These are phyloP conservation scores for Aphanomyces invadans DNA, from an alignment of 352 stramenopile species.

Conservation along the genomic window DNA sequence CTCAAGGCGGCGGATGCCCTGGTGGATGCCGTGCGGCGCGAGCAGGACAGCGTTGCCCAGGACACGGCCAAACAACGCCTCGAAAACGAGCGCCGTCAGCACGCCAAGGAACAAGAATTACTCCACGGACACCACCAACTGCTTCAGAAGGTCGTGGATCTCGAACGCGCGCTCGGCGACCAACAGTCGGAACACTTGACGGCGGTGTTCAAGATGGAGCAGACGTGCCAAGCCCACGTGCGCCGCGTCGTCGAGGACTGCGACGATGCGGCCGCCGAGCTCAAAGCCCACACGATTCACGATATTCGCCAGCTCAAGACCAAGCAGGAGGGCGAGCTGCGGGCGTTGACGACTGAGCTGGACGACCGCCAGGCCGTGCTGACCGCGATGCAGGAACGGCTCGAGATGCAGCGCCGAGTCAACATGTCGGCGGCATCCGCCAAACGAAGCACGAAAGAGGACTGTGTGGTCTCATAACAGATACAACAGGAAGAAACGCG, in stretches of 20 bases:
- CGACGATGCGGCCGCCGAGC: slow-evolving; percentile 49
- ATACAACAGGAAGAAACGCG: not conserved
- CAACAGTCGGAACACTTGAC: slow-evolving; percentile 57
- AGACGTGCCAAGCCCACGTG: slow-evolving; percentile 42
- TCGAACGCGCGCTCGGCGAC: slow-evolving; percentile 55
- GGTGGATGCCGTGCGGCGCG: slow-evolving; percentile 34
- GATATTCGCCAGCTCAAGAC: slow-evolving; percentile 51
- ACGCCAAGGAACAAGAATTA: slow-evolving; percentile 61
- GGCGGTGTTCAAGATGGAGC: slow-evolving; percentile 54
- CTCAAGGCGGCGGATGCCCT: slow-evolving; percentile 39
- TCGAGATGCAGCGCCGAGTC: slow-evolving; percentile 40
- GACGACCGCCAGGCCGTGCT: slow-evolving; percentile 45
- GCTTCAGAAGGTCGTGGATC: slow-evolving; percentile 51
- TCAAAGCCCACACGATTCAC: slow-evolving; percentile 53
- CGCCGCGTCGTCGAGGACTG: slow-evolving; percentile 35
- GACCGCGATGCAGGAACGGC: slow-evolving; percentile 40
- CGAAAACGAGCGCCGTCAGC: slow-evolving; percentile 54
- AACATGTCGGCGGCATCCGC: slow-evolving; percentile 34
- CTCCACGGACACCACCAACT: slow-evolving; percentile 52
- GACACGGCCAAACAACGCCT: slow-evolving; percentile 45
- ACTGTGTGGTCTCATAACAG: slow-evolving; percentile 47
- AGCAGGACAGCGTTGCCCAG: slow-evolving; percentile 35
- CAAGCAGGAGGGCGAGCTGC: slow-evolving; percentile 50
- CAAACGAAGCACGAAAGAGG: slow-evolving; percentile 35
- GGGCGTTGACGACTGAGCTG: slow-evolving; percentile 39